Evolutionary conservation across 2,329 filamentous ascomycete genomes (phyloP).

Genomic region (Grosmannia serpens): DNA sequence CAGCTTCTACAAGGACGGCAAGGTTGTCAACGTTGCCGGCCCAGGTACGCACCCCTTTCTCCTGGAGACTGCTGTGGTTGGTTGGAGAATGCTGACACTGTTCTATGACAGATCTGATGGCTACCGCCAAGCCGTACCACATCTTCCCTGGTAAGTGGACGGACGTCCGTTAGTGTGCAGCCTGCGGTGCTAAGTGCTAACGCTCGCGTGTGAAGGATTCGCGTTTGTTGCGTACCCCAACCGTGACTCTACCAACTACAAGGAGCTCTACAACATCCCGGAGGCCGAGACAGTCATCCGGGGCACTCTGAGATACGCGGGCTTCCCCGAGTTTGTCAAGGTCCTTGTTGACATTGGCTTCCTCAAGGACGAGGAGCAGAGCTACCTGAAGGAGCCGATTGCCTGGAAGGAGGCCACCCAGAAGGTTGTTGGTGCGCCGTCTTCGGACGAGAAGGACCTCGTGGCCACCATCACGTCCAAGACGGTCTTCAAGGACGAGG

Average conservation of each 20-base stretch:
- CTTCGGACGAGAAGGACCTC: conserved; percentile 57
- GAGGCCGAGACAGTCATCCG: conserved; percentile 81
- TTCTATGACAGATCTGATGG: conserved; percentile 57
- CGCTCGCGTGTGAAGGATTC: conserved; percentile 40
- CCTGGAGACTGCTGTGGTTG: neutral
- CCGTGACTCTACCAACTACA: conserved; percentile 79
- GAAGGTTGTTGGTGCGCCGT: conserved; percentile 60
- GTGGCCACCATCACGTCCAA: conserved; percentile 62
- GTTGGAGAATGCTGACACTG: neutral
- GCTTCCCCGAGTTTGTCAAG: conserved; percentile 85
- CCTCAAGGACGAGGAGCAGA: conserved; percentile 58
- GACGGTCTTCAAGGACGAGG: conserved; percentile 56
- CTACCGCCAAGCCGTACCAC: conserved; percentile 74
- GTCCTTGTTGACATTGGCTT: conserved; percentile 84
- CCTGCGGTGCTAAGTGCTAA: neutral
- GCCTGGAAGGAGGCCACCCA: conserved; percentile 79
- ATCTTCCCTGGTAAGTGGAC: conserved; percentile 52
- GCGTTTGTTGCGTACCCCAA: conserved; percentile 92
- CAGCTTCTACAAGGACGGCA: conserved; percentile 69
- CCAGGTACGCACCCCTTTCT: conserved; percentile 13
- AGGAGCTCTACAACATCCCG: conserved; percentile 80
- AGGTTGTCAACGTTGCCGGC: conserved; percentile 54
- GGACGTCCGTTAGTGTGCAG: neutral
- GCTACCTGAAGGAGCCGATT: conserved; percentile 54
- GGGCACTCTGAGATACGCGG: conserved; percentile 70